phyloP scores from a whole-genome alignment of 331 rosid genomes.

The Telfairia occidentalis region DNA sequence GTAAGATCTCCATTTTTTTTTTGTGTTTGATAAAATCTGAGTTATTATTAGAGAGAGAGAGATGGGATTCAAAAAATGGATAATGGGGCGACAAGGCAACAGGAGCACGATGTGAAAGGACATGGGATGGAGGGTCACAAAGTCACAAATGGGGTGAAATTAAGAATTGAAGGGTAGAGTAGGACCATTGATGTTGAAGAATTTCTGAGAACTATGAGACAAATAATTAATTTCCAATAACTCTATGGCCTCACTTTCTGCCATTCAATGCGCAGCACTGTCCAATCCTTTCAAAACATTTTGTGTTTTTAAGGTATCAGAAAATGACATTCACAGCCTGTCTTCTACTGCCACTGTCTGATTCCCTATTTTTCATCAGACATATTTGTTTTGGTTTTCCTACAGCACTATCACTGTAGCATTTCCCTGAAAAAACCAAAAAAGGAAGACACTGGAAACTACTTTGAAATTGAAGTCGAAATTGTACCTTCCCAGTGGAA shows the following conservation, averaged over 20 bases:
- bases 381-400: background rate
- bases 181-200: background rate
- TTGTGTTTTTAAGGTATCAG: conserved; percentile 15
- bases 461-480: background rate
- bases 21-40: background rate
- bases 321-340: conserved; percentile 9
- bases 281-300: conserved; percentile 3
- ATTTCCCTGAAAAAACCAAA: background rate
- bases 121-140: background rate
- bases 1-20: background rate
- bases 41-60: background rate
- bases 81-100: background rate
- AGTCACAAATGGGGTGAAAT: conserved; percentile 6
- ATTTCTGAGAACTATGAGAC: background rate
- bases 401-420: background rate
- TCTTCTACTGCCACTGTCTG: background rate
- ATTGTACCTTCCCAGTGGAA: background rate
- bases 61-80: background rate
- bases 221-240: background rate
- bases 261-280: conserved; percentile 5
- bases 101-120: conserved; percentile 6
- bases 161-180: background rate
- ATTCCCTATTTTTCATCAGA: background rate
- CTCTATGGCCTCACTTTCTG: conserved; percentile 3
- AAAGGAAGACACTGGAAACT: background rate